Conservation (phyloP, 208 protist genomes). For the Blastocrithidia nonstop region DNA sequence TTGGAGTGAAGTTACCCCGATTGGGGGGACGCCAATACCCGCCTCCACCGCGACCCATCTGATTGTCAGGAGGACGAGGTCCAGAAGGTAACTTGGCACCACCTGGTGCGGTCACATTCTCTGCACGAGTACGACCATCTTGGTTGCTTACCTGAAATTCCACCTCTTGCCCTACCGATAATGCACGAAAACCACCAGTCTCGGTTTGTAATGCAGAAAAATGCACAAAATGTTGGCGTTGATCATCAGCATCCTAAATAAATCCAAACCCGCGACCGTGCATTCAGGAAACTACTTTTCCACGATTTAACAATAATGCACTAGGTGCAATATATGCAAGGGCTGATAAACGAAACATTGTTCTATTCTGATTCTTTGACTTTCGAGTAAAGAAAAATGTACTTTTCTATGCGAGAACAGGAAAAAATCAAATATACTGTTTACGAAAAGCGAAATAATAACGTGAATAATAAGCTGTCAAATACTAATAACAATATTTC, state of each 20-base stretch:
- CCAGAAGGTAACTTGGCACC: conserved; percentile 74
- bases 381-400: background rate
- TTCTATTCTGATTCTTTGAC: conserved; percentile 4
- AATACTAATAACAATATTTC: conserved; percentile 1
- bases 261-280: conserved; percentile 83
- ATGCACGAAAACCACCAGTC: conserved; percentile 65
- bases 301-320: conserved; percentile 56
- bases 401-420: background rate
- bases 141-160: conserved; percentile 82
- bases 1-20: background rate
- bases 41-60: conserved; percentile 22
- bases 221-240: conserved; percentile 88
- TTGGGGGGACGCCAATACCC: conserved; percentile 10
- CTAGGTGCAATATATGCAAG: conserved; percentile 38
- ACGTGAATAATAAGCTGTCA: background rate
- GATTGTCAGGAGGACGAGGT: conserved; percentile 44
- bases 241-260: conserved; percentile 78
- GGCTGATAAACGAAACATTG: conserved; percentile 52
- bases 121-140: conserved; percentile 76
- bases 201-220: conserved; percentile 85
- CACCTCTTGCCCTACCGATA: conserved; percentile 76
- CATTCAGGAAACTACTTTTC: conserved; percentile 83
- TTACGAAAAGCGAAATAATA: background rate
- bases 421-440: background rate
- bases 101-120: conserved; percentile 70